Percentiles rank a stretch among this genome's conserved stretches.
These are phyloP conservation scores for Spathaspora sp. DNA, from an alignment of 805 yeast species.

Conservation along the genomic window DNA sequence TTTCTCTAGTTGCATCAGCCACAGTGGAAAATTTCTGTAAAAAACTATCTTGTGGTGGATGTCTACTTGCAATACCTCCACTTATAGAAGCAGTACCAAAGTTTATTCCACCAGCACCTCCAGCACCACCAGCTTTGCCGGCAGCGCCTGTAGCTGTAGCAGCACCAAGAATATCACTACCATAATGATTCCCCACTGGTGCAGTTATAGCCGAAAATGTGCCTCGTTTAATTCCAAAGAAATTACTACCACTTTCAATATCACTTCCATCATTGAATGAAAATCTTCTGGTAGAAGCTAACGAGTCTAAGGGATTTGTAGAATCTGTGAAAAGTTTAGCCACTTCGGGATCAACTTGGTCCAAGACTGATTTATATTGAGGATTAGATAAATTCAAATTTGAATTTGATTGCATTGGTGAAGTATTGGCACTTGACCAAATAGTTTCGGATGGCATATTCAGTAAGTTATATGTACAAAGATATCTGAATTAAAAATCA, in stretches of 20 bases:
- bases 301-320: constrained; percentile 3
- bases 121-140: constrained; percentile 13
- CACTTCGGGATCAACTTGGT: constrained; percentile 40
- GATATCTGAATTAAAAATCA: no score
- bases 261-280: constrained; percentile 44
- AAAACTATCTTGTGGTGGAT: constrained; percentile 47
- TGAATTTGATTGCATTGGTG: constrained; percentile 13
- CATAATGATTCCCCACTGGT: constrained; percentile 27
- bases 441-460: constrained; percentile 40
- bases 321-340: constrained; percentile 26
- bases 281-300: constrained; percentile 28
- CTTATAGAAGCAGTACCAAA: constrained; percentile 63
- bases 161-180: neutral
- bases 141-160: constrained; percentile 18
- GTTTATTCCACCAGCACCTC: constrained; percentile 16
- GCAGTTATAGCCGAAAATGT: constrained; percentile 46
- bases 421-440: constrained; percentile 32
- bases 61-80: constrained; percentile 49
- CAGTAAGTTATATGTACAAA: neutral
- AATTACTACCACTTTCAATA: constrained; percentile 29
- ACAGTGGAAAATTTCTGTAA: constrained; percentile 61
- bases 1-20: constrained; percentile 67
- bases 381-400: neutral
- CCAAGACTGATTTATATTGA: constrained; percentile 30
- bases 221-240: constrained; percentile 47